Base-by-base conservation (phyloP, 2,329 filamentous ascomycete species). In the Colletotrichum sp. region DNA sequence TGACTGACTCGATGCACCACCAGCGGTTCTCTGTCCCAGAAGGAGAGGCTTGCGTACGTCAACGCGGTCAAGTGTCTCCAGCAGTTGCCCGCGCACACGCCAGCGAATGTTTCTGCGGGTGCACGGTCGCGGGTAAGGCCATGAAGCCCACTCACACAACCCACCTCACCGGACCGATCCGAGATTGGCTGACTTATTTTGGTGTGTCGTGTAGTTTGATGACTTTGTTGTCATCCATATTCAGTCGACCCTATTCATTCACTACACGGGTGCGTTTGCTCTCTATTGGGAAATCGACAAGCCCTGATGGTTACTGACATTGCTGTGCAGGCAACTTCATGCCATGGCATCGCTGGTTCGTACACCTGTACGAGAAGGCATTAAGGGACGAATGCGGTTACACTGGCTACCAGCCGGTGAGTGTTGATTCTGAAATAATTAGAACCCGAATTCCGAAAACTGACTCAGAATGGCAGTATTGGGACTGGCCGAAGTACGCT, bases 51-150 rank as follows among this genome's bases (percentile, higher is more conserved):
- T 47, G 79, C 79, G 8, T 89, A 88, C 76, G 86, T 85, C 67
- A 78, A 83, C 16, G 86, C 87, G 8, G 83, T 88, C 63, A 80
- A 85, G 51, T 89, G 87, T 70, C 77, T 89, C 27, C 82, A 84
- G 75, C 76, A 75, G 5, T 79, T 82, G 75, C 84, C 86, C 3
- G 75, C 85, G 7, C 78, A 77, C 34, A 83, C 82, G 1, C 81
- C 83, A 2, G 72, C 79, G 1, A 76, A 78, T 1, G 79, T 82
- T 13, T 84, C 83, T 1, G 80, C 86, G 0, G 88, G 87, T 4
- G 86, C 84, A 6, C 82, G 81, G 70, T 85, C 82, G 9, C 75
- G 87, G 75, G 88, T 84, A 74, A 88, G 89, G 21, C 76, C 87
- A 36, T 21, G n/a, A 33, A 21, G 31, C 29, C 57, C 31, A 33